phyloP scores from a whole-genome alignment of 495 filamentous ascomycete genomes.

The Parathielavia hyrcaniae region DNA sequence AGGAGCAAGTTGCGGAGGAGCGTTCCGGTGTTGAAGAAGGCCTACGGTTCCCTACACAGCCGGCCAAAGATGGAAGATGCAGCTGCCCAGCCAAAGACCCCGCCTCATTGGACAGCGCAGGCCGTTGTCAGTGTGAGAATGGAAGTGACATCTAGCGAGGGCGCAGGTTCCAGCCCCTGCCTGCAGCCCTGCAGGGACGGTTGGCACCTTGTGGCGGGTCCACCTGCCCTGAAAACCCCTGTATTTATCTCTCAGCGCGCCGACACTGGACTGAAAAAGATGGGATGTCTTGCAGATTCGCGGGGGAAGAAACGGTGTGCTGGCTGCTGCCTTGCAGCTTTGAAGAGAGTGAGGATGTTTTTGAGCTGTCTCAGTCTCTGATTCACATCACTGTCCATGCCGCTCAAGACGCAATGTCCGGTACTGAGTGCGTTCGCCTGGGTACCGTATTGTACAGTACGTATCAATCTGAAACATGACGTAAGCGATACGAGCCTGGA shows the following conservation, averaged over 20 bases:
- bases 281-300: no score
- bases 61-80: slow-evolving; percentile 3
- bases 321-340: no score
- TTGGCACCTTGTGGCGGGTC: no score
- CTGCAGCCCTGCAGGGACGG: slow-evolving; percentile 13
- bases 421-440: background rate
- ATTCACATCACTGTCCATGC: background rate
- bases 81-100: slow-evolving; percentile 12
- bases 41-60: background rate
- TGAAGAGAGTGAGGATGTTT: no score
- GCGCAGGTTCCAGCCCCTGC: background rate
- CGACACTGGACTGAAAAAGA: background rate
- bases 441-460: background rate
- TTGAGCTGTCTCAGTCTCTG: background rate
- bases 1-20: background rate
- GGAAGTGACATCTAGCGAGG: no score
- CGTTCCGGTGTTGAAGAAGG: background rate
- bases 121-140: no score
- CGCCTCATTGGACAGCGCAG: slow-evolving; percentile 18
- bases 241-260: background rate
- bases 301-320: no score
- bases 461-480: background rate
- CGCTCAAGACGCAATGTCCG: no score
- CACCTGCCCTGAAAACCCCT: background rate
- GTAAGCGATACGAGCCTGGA: background rate